Base-by-base conservation (phyloP, 2,329 filamentous ascomycete genomes). In the Nemania diffusa region DNA sequence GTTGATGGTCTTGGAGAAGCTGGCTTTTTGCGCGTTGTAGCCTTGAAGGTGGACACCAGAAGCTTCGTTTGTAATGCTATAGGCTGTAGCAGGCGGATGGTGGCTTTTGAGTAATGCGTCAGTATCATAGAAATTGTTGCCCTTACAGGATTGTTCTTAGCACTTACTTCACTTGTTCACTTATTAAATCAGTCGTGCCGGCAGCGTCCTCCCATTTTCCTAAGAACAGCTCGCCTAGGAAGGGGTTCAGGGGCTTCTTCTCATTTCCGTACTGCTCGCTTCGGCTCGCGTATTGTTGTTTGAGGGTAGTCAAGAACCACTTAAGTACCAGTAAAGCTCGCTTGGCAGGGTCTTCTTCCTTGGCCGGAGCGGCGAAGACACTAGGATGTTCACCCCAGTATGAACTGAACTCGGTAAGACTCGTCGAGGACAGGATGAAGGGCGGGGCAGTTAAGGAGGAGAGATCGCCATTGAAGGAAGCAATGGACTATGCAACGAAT, bases 241-340 rank as follows among this genome's bases (percentile, higher is more conserved):
- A 86, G 6, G 84, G 84, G 65, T 86, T 86, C 6, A 86, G 79
- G 1, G 84, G 84, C 70, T 86, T 86, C 74, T 84, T 84, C 75
- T 85, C 84, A 67, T 82, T 84, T 40, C 82, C 78, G 32, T 77
- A 78, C 7, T 83, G 81, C 32, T 81, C 79, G 56, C 82, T 77
- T 53, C 83, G 66, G 73, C 81, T 73, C 11, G 84, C 79, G 70
- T 85, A 85, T 59, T 85, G 78, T 57, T 85, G 83, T 60, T 79
- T 81, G 32, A 85, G 79, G 4, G 83, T 82, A 15, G 80, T 79
- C 11, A 86, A 77, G 61, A 85, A 81, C 75, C 84, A 81, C 50
- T 82, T 81, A 44, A 85, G 75, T 1, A 85, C 81, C 2, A 83
- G 76, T 7, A 85, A 71, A n/a, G 79, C 79, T 26, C 84, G 80